These are phyloP conservation scores for Sporothrix euskadiensis DNA, from an alignment of 2,329 filamentous ascomycete genomes.

Conservation along the genomic window DNA sequence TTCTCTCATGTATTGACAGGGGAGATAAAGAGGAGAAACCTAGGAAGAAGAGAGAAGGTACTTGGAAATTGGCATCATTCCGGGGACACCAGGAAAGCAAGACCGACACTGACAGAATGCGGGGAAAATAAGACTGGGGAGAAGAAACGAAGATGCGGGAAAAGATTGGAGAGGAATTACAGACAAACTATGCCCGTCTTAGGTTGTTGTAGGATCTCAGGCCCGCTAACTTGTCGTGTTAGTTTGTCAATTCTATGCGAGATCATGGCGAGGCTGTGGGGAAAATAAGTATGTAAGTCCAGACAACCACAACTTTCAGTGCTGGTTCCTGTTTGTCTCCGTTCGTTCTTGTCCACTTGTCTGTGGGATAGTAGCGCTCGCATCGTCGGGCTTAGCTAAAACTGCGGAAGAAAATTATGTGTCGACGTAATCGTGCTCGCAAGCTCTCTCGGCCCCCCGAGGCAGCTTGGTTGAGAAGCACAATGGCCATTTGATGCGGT, in stretches of 20 bases:
- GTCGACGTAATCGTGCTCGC: neutral
- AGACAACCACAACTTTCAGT: neutral
- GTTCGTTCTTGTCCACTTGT: neutral
- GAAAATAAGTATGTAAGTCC: neutral
- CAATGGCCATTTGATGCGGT: neutral
- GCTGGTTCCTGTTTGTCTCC: neutral
- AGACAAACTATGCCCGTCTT: neutral
- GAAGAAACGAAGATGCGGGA: neutral
- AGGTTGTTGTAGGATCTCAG: neutral
- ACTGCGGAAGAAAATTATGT: neutral
- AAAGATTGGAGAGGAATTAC: neutral
- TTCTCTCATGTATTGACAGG: neutral
- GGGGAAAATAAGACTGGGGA: neutral
- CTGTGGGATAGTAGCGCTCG: neutral
- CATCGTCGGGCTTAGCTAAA: neutral
- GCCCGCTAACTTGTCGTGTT: neutral
- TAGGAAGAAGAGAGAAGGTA: no score
- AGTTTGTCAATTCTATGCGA: neutral
- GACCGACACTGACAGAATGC: neutral
- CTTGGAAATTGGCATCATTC: neutral
- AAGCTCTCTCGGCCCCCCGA: neutral
- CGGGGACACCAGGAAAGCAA: neutral
- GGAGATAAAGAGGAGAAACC: neutral
- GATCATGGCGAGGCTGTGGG: neutral
- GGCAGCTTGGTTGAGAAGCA: neutral